Evolutionary conservation across 1,139 yeast genomes (phyloP).

Genomic region (Arxiozyma bovina): DNA sequence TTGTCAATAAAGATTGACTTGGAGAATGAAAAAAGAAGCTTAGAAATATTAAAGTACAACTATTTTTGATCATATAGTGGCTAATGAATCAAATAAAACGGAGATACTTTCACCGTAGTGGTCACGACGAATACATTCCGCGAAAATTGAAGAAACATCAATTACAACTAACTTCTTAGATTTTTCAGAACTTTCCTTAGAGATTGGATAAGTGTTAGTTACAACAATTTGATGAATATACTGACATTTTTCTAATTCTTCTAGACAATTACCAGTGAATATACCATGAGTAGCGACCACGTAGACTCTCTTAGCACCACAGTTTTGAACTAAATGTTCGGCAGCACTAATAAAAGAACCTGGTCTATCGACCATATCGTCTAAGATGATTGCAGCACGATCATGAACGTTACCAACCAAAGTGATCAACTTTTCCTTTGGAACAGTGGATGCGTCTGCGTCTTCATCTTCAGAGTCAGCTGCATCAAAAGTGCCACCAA

Average conservation of each 20-base stretch:
- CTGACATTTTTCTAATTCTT: conserved; percentile 63
- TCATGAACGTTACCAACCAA: conserved; percentile 91
- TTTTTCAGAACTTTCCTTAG: conserved; percentile 46
- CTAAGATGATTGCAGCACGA: conserved; percentile 86
- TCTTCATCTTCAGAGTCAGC: conserved; percentile 73
- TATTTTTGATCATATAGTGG: conserved; percentile 38
- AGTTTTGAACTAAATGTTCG: conserved; percentile 85
- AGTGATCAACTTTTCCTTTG: conserved; percentile 84
- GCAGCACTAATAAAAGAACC: conserved; percentile 94
- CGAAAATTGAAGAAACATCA: conserved; percentile 90
- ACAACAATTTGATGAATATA: conserved; percentile 84
- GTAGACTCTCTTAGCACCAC: conserved; percentile 89
- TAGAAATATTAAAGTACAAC: not conserved
- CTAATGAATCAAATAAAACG: conserved; percentile 79
- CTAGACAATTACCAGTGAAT: conserved; percentile 79
- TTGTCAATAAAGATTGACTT: not conserved
- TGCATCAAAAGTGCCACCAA: conserved; percentile 81
- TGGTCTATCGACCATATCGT: conserved; percentile 95
- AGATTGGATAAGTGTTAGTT: conserved; percentile 90
- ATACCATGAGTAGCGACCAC: conserved; percentile 94
- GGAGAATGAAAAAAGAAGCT: not conserved
- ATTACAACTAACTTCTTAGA: conserved; percentile 70
- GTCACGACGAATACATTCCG: conserved; percentile 97
- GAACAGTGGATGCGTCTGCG: conserved; percentile 58
- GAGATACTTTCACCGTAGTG: conserved; percentile 96